phyloP scores from a whole-genome alignment of 129 eudicot species.

The Flaveria brownii region DNA sequence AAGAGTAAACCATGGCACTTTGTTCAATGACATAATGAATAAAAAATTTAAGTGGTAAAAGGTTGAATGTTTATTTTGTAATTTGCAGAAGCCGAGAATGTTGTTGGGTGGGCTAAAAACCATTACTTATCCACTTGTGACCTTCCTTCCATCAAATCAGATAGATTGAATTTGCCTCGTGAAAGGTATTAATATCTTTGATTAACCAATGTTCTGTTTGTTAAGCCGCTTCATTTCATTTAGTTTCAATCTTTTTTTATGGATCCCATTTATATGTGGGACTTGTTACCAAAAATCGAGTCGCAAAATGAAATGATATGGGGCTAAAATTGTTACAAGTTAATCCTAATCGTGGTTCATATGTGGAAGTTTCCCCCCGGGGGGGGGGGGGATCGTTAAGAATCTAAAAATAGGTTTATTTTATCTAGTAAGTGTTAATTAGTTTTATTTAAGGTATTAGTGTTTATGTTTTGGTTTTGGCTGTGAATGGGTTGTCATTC shows the following conservation, averaged over 20 bases:
- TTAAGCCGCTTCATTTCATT: background rate
- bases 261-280: constrained; percentile 1
- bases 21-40: constrained; percentile 42
- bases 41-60: constrained; percentile 13
- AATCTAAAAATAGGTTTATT: no score
- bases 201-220: background rate
- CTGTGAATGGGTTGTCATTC: no score
- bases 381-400: no score
- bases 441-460: no score
- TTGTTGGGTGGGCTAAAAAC: constrained; percentile 97
- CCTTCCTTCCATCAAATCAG: constrained; percentile 66
- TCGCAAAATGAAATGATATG: background rate
- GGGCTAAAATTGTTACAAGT: background rate
- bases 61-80: constrained; percentile 8
- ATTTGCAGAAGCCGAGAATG: constrained; percentile 82
- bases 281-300: background rate
- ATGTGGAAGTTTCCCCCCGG: no score
- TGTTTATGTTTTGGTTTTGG: no score
- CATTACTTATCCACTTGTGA: constrained; percentile 75
- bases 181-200: constrained; percentile 62
- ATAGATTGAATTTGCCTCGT: constrained; percentile 66
- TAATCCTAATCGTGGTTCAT: no score
- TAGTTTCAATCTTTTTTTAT: background rate
- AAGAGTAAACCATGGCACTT: background rate
- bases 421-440: no score